Evolutionary conservation across 2,329 filamentous ascomycete species (phyloP), one percentile per base, ranked within the genome.

Genomic region (Aschersonia sp.): DNA sequence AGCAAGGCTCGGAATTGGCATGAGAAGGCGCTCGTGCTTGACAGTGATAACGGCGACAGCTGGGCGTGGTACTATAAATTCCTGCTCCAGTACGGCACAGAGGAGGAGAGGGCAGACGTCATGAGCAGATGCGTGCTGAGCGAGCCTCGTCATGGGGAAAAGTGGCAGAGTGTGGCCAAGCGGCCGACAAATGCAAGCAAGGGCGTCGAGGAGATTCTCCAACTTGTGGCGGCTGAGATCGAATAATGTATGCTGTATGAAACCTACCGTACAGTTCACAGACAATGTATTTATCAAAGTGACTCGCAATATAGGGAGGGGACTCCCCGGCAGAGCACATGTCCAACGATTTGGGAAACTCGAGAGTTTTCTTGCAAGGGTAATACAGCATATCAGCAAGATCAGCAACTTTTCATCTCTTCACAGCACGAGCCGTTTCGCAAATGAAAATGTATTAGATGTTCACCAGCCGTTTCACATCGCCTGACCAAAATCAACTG

Each of bases 11-110:
- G 89, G 65, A 89, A 80, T 54, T 98, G 92, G 92, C 98, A 98
- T 64, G 89, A 96, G 67, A 95, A 94, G 67, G 92, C 92, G 0
- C 81, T 96, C 48, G 74, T 95, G 47, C 71, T 92, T 9, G 89
- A 98, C 59, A 80, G 83, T 38, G 89, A 97, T 62, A 70, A 80
- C 46, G 92, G 92, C 46, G 94, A 98, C 68, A 85, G 82, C 9
- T 98, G 94, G 94, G 91, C 89, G 28, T 98, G 91, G 91, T 98
- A 96, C 65, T 92, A 89, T 65, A 89, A 91, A 64, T 98, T 97
- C 63, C 61, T 97, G 54, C 63, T 81, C 55, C 87, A 96, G 71
- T 89, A 98, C 67, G 94, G 92, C 7, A 96, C 89, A 4, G 83
- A 88, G 49, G 91, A 95, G 71, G 98, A 97, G 80, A 75, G 84